Evolutionary conservation across 768 basidiomycete species (phyloP), one percentile per base, ranked within the genome.

Genomic region (Leccinum uliginosum): DNA sequence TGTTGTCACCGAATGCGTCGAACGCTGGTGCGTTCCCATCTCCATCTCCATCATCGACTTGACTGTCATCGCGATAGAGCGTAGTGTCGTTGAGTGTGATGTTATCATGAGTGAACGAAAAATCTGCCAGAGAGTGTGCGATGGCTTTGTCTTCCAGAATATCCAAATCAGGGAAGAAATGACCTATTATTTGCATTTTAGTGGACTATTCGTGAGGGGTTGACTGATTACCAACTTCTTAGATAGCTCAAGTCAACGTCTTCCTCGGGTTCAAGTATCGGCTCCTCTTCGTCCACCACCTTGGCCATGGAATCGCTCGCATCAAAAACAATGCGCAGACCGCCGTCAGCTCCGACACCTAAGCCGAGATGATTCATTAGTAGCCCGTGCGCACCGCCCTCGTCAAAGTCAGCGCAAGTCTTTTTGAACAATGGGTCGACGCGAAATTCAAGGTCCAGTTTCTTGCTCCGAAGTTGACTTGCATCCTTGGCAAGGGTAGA

Each of bases 391-490:
- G 97, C 97, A 49, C 97, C 96, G 43, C 95, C 97, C 71, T 99
- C 97, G 69, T 99, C 97, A 66, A 99, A 98, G 68, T 99, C 97
- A 23, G 92, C 96, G 65, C 88, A 92, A 2, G 97, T 98, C 78
- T 99, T 99, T 75, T 83, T 90, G 77, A 99, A 99, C 32, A 99
- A 78, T 2, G 97, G 97, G 68, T 99, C 97, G 27, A 99, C 93
- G 46, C 84, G 87, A 72, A 97, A 97, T 68, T 98, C 97, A 30
- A 98, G 81, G 57, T 99, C 97, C 46, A 93, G 80, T 66, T 96
- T 93, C 78, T 99, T 98, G 75, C 84, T 89, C 61, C 86, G 83
- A 19, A 99, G 78, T 55, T 92, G 85, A 0, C 81, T 71, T 32
- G 86, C 84, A 61, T 87, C 87, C 69, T 96, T 96, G 51, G 89